Evolutionary conservation across 805 yeast species (phyloP), one percentile per base, ranked within the genome.

Genomic region (Tetrapisispora iriomotensis): DNA sequence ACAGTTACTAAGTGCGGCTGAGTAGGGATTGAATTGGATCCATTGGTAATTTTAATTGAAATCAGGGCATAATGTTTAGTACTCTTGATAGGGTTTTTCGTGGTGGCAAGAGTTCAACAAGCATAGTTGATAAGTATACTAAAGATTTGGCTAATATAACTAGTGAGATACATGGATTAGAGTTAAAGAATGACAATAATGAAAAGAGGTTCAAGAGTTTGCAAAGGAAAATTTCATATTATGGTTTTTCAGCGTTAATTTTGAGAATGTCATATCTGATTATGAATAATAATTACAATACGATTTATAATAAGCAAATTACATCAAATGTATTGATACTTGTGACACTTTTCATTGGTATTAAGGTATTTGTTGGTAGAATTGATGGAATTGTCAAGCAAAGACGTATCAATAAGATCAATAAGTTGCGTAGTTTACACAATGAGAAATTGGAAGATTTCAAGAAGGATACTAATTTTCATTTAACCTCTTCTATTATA

Each of bases 401-500:
- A 9, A n/a, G 29, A 13, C 30, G 37, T 22, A 22, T 13, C 24
- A 43, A 40, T 28, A 46, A 46, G 34, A 35, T 71, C 34, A 58
- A 60, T 39, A 39, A 44, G 10, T 57, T 77, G 38, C 60, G 63
- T 40, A 65, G 64, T 19, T 57, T 66, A 34, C 85, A 79, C 43
- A 62, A 65, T 40, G 59, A 60, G 20, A 76, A 77, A 53, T 68
- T 82, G 36, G 82, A 79, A 18, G 82, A 77, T 44, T 65, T 82
- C 59, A 83, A 83, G 59, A 66, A 71, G 41, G 69, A 75, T 51
- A 82, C 95, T 13, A 81, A 83, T 47, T 90, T 76, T 58, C 73
- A 81, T 50, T 70, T 79, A 12, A 83, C 95, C 1, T 78, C 77
- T 58, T 77, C 81, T n/a, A 67, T 88, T 34, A 62, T 88, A 32